Percentiles rank a stretch among this genome's conserved stretches.
Conservation (phyloP, 768 basidiomycete species). For the Trametes gibbosa region DNA sequence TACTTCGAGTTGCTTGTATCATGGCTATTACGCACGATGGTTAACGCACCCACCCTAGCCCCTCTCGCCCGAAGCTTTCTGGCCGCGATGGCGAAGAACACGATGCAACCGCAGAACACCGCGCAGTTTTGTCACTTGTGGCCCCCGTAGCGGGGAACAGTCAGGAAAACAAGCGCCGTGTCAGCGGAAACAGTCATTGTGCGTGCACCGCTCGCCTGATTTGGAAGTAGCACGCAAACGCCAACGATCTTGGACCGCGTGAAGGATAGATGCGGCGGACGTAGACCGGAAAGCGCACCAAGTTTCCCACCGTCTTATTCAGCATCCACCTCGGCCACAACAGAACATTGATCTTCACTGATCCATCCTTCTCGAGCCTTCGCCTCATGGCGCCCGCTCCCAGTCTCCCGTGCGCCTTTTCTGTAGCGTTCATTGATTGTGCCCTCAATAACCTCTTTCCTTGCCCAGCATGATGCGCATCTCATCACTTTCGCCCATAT, state of each 20-base stretch:
- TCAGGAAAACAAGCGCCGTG: neutral
- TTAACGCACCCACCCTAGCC: no score
- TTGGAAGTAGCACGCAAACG: neutral
- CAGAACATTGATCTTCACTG: neutral
- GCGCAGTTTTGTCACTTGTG: no score
- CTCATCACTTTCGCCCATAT: slow-evolving; percentile 7
- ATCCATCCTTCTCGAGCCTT: no score
- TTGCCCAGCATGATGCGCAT: neutral
- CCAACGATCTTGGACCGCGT: no score
- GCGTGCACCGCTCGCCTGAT: neutral
- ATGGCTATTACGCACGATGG: no score
- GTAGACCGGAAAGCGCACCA: neutral
- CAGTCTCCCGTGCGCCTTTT: neutral
- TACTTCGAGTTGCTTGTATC: no score
- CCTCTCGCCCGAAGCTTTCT: no score
- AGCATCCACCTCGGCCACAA: neutral
- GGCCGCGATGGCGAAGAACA: no score
- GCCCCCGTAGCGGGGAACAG: no score
- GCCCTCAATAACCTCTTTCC: slow-evolving; percentile 1
- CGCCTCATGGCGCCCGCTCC: neutral
- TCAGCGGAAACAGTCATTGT: neutral
- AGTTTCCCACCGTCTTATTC: neutral
- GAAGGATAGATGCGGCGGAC: neutral
- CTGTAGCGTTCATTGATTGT: neutral
- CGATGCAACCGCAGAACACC: no score